A percentile compares a stretch with the other conserved stretches of the same genome.
phyloP scores from a whole-genome alignment of 225 moss, liverwort and hornwort genomes.

The Polytrichum formosum region DNA sequence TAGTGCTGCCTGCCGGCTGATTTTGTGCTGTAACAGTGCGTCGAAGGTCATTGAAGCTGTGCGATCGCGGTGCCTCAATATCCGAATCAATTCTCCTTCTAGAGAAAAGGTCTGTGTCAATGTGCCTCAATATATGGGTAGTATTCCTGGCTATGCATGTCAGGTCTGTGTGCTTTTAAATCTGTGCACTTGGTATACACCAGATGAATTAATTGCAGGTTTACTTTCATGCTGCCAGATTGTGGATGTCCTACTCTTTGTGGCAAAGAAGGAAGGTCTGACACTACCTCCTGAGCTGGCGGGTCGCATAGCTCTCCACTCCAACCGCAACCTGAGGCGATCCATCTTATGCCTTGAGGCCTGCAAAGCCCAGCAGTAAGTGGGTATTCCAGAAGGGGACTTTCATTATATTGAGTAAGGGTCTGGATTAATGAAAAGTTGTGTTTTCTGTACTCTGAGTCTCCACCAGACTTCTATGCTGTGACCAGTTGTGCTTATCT shows the following conservation, averaged over 20 bases:
- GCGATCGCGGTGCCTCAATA: constrained; percentile 78
- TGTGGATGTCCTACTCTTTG: constrained; percentile 70
- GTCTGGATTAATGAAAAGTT: too few relatives aligned
- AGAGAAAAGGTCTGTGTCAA: constrained; percentile 56
- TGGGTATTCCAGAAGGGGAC: too few relatives aligned
- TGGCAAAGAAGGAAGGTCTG: constrained; percentile 75
- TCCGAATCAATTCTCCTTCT: constrained; percentile 75
- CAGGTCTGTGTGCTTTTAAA: too few relatives aligned
- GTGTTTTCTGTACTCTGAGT: too few relatives aligned
- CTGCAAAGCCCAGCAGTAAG: constrained; percentile 87
- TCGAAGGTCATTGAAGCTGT: constrained; percentile 96
- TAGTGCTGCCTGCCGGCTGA: constrained; percentile 75
- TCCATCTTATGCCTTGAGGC: constrained; percentile 85
- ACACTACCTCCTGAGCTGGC: constrained; percentile 63
- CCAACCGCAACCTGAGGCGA: constrained; percentile 77
- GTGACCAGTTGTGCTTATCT: too few relatives aligned
- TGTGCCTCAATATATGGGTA: not conserved
- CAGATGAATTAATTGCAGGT: not conserved
- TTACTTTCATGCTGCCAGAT: constrained; percentile 46
- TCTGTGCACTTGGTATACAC: too few relatives aligned
- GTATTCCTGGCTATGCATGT: too few relatives aligned
- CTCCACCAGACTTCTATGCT: too few relatives aligned
- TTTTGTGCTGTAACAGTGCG: constrained; percentile 82
- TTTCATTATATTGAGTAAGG: too few relatives aligned
- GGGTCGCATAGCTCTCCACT: constrained; percentile 73